These are phyloP conservation scores for Rhizoclosmatium globosum DNA, from an alignment of 192 early-diverging fungal species.

Conservation along the genomic window DNA sequence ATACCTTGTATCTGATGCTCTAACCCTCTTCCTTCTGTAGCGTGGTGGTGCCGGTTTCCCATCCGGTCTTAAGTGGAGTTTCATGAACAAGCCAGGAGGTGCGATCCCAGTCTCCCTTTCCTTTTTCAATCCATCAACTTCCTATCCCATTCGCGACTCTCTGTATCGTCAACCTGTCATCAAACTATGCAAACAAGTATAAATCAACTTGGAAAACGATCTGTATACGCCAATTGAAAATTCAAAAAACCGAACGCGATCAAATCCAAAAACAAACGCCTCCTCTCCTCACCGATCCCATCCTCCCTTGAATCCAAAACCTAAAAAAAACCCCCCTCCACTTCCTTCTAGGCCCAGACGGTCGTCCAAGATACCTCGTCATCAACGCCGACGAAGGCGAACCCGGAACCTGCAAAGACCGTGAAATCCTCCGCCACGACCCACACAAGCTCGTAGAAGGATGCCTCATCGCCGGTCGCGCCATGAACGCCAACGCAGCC, in stretches of 20 bases:
- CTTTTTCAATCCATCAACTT: background rate
- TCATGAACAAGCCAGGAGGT: conserved; percentile 94
- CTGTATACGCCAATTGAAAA: too few species aligned
- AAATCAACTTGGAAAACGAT: too few species aligned
- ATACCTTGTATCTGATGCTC: background rate
- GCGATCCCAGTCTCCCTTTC: background rate
- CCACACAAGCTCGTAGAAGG: conserved; percentile 98
- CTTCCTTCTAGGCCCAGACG: conserved; percentile 48
- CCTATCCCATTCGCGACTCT: too few species aligned
- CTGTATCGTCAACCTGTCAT: too few species aligned
- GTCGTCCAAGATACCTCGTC: conserved; percentile 88
- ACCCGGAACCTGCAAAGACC: conserved; percentile 98
- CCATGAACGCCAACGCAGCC: conserved; percentile 97
- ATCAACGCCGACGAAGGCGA: conserved; percentile 99
- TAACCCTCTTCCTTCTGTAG: conserved; percentile 45
- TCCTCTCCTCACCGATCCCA: too few species aligned
- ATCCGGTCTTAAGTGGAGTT: conserved; percentile 97
- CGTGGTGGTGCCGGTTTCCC: conserved; percentile 99
- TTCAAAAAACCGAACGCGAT: too few species aligned
- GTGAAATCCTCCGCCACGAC: conserved; percentile 91
- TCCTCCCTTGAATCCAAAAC: too few species aligned
- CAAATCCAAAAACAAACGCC: too few species aligned
- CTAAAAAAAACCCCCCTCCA: background rate
- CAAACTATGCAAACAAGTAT: too few species aligned
- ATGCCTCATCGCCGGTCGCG: conserved; percentile 92